A percentile compares a stretch with the other conserved stretches of the same genome.
These are phyloP conservation scores for Monosporascus sp. DNA, from an alignment of 2,329 filamentous ascomycete genomes.

Conservation along the genomic window DNA sequence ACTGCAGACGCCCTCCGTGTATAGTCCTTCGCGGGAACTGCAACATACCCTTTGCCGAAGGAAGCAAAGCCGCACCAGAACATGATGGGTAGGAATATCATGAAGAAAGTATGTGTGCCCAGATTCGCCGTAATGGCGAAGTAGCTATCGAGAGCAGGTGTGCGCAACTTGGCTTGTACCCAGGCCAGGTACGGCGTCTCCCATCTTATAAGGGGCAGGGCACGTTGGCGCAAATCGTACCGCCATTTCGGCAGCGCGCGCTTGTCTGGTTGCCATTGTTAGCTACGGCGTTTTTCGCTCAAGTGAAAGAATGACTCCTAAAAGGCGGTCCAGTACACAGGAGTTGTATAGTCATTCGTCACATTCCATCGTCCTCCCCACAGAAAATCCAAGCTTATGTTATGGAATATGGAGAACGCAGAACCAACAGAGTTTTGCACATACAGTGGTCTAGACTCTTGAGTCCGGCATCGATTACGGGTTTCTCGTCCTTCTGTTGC, in stretches of 20 bases:
- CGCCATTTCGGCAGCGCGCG: constrained; percentile 82
- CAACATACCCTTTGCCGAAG: constrained; percentile 76
- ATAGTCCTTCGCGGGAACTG: constrained; percentile 1
- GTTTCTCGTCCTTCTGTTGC: constrained; percentile 16
- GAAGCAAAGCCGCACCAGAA: constrained; percentile 93
- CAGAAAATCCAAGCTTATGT: background rate
- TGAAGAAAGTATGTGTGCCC: constrained; percentile 97
- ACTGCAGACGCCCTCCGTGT: constrained; percentile 7
- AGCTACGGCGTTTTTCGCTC: background rate
- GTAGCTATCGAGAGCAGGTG: constrained; percentile 85
- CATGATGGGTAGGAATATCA: constrained; percentile 87
- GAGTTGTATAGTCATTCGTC: too few species aligned
- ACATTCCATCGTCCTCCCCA: too few species aligned
- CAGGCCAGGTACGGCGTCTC: constrained; percentile 92
- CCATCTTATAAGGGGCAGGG: constrained; percentile 84
- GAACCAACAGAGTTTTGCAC: constrained; percentile 20
- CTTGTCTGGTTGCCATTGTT: constrained; percentile 55
- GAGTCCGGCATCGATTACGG: constrained; percentile 65
- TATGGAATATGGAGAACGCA: constrained; percentile 1
- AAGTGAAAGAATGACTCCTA: background rate
- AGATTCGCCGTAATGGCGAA: constrained; percentile 96
- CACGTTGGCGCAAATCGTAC: constrained; percentile 72
- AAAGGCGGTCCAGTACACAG: too few species aligned
- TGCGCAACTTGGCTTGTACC: constrained; percentile 74
- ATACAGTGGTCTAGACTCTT: constrained; percentile 74